Percentiles rank a stretch among this genome's conserved stretches.
These are phyloP conservation scores for Diaporthe australafricana DNA, from an alignment of 2,329 filamentous ascomycete species.

Conservation along the genomic window DNA sequence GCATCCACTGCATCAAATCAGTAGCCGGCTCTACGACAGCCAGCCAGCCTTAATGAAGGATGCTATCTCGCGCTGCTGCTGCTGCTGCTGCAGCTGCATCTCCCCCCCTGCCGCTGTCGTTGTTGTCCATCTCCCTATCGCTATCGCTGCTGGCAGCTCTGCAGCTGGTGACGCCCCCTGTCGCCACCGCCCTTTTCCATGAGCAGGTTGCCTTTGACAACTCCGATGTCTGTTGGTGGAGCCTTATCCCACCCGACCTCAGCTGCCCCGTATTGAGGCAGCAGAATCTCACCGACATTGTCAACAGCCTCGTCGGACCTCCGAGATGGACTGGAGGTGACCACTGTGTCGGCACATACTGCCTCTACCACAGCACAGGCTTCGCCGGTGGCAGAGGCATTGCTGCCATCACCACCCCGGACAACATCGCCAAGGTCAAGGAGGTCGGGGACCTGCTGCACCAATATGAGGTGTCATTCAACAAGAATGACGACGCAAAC, in stretches of 20 bases:
- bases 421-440: constrained; percentile 32
- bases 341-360: constrained; percentile 39
- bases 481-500: constrained; percentile 40
- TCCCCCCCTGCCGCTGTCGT: not conserved
- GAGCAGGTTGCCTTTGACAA: constrained; percentile 36
- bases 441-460: constrained; percentile 23
- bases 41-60: constrained; percentile 19
- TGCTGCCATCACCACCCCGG: constrained; percentile 38
- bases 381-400: constrained; percentile 39
- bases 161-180: not conserved
- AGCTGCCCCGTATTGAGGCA: constrained; percentile 41
- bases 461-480: constrained; percentile 42
- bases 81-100: not conserved
- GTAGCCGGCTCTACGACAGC: constrained; percentile 2
- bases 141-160: constrained; percentile 13
- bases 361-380: constrained; percentile 39
- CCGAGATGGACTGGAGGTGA: constrained; percentile 39
- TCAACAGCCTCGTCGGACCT: constrained; percentile 47
- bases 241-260: constrained; percentile 31
- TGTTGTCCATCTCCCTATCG: not conserved
- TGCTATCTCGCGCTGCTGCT: constrained; percentile 9
- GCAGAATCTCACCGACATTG: constrained; percentile 56
- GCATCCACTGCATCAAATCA: not conserved
- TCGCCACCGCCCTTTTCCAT: constrained; percentile 26
- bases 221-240: constrained; percentile 36